These are phyloP conservation scores for Calonectria pteridis DNA, from an alignment of 2,329 filamentous ascomycete genomes.

Conservation along the genomic window DNA sequence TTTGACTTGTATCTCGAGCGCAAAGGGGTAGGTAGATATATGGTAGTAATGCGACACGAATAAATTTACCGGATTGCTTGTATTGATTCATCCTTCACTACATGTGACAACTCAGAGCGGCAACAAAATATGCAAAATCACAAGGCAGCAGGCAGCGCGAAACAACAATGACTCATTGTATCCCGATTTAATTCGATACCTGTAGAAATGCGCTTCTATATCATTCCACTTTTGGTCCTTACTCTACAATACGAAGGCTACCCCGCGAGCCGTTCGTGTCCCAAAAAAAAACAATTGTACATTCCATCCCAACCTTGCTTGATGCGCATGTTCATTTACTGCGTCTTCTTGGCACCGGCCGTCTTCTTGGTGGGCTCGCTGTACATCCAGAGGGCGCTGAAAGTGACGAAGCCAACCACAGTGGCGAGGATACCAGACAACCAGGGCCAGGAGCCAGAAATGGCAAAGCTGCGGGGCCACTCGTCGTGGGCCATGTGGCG, in stretches of 20 bases:
- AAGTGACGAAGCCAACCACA: constrained; percentile 84
- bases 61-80: background rate
- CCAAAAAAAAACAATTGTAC: constrained; percentile 27
- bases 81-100: too few species aligned
- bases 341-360: constrained; percentile 59
- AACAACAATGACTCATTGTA: background rate
- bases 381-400: constrained; percentile 90
- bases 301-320: constrained; percentile 28
- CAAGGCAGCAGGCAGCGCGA: background rate
- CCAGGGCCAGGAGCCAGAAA: constrained; percentile 95
- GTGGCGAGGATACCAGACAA: constrained; percentile 89
- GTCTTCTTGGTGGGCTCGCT: constrained; percentile 60
- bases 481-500: constrained; percentile 98
- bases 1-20: constrained; percentile 29
- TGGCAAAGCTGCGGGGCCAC: constrained; percentile 91
- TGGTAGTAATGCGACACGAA: background rate
- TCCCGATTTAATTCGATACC: constrained; percentile 16
- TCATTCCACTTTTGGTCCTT: constrained; percentile 34
- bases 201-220: constrained; percentile 28
- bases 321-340: constrained; percentile 48
- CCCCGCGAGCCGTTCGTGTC: constrained; percentile 18
- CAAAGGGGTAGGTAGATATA: background rate
- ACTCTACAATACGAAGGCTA: constrained; percentile 37
- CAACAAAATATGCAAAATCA: background rate
- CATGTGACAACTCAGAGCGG: background rate